These are phyloP conservation scores for Dactylorhiza incarnata DNA, from an alignment of 106 monocot genomes.

Conservation along the genomic window DNA sequence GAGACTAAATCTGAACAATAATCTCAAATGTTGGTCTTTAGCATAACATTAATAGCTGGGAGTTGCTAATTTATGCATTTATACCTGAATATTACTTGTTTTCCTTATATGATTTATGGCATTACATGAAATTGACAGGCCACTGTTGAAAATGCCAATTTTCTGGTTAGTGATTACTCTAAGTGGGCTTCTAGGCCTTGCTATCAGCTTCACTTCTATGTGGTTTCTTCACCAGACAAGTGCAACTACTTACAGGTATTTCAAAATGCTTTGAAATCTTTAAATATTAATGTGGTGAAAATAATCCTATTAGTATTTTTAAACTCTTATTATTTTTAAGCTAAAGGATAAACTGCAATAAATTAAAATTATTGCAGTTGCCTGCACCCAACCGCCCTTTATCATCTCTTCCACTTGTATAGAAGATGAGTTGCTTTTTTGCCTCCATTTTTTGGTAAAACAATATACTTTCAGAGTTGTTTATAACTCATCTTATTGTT, in stretches of 20 bases:
- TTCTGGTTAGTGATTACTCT: conserved; percentile 81
- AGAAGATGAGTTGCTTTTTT: not conserved
- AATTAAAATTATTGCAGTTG: not conserved
- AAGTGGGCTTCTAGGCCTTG: conserved; percentile 89
- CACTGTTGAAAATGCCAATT: conserved; percentile 69
- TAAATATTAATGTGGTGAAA: not conserved
- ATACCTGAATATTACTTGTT: not conserved
- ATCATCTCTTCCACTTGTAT: not conserved
- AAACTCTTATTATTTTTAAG: not conserved
- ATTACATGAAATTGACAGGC: conserved; percentile 44
- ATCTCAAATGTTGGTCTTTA: not conserved
- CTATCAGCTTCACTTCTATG: conserved; percentile 98
- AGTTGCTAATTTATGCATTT: not conserved
- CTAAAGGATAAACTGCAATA: not conserved
- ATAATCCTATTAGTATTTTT: not conserved
- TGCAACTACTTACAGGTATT: conserved; percentile 92
- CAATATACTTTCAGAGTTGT: not conserved
- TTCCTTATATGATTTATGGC: not conserved
- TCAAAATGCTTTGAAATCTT: not conserved
- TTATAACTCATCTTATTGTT: not conserved
- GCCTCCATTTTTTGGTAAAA: not conserved
- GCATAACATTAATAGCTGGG: not conserved
- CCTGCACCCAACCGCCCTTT: not conserved
- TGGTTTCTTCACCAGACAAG: conserved; percentile 99
- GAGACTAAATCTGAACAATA: too few relatives aligned